Conservation (phyloP, 371 early-diverging fungal species). For the Mucor mucedo region DNA sequence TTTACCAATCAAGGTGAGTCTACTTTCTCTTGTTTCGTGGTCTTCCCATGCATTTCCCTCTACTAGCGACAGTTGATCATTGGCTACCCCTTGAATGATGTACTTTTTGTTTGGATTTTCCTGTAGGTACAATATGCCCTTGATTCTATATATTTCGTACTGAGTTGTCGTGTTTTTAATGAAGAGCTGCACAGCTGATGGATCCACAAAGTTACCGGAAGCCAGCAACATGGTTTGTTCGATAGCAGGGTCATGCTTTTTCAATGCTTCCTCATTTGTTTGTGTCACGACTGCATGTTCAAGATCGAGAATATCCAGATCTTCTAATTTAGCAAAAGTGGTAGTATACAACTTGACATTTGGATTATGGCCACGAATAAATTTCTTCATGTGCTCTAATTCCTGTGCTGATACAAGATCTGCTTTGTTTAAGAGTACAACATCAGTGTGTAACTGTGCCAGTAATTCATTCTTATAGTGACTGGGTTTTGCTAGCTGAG, state of each 20-base stretch:
- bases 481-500: not conserved
- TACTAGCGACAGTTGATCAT: constrained; percentile 22
- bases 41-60: constrained; percentile 30
- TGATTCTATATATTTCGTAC: constrained; percentile 32
- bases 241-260: constrained; percentile 39
- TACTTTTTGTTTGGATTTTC: constrained; percentile 22
- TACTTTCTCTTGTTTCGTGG: constrained; percentile 31
- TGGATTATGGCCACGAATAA: constrained; percentile 28
- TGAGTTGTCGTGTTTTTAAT: constrained; percentile 11
- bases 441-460: constrained; percentile 42
- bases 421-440: constrained; percentile 41
- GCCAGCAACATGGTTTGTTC: constrained; percentile 38
- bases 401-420: constrained; percentile 30
- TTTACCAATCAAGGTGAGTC: constrained; percentile 43
- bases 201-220: constrained; percentile 25
- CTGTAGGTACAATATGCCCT: constrained; percentile 34
- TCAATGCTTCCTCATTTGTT: constrained; percentile 17
- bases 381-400: constrained; percentile 12
- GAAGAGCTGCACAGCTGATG: constrained; percentile 19
- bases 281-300: constrained; percentile 3
- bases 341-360: constrained; percentile 21
- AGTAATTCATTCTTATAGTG: constrained; percentile 39
- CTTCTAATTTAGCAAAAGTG: constrained; percentile 26
- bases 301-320: constrained; percentile 24
- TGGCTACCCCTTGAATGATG: constrained; percentile 38